Percentiles rank a stretch among this genome's conserved stretches.
phyloP scores from a whole-genome alignment of 257 asterid species.

The Lycium ferocissimum region DNA sequence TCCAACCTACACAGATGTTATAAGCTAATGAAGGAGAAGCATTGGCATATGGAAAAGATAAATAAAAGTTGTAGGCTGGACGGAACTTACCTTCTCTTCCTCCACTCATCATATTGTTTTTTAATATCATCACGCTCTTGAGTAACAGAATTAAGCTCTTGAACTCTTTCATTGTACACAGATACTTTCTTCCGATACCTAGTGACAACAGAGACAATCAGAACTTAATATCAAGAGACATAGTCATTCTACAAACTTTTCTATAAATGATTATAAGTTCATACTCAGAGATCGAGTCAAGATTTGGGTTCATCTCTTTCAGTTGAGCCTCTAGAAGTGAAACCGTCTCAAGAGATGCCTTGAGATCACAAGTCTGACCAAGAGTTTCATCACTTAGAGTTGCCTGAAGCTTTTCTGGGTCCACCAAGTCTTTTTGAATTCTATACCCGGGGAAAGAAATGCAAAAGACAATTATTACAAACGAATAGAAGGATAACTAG shows the following conservation, averaged over 20 bases:
- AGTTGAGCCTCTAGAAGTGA: conserved; percentile 91
- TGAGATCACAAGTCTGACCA: conserved; percentile 62
- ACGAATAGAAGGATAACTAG: neutral
- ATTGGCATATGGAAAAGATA: neutral
- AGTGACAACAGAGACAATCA: conserved; percentile 27
- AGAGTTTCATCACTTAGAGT: conserved; percentile 67
- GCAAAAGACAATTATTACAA: conserved; percentile 2
- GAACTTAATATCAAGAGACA: neutral
- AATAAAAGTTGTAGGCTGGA: neutral
- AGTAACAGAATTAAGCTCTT: conserved; percentile 82
- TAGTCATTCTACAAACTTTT: neutral
- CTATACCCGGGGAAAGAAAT: conserved; percentile 45
- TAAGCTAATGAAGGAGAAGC: neutral
- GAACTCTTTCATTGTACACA: conserved; percentile 82
- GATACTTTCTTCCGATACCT: conserved; percentile 83
- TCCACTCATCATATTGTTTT: conserved; percentile 93
- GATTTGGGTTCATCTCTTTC: conserved; percentile 96
- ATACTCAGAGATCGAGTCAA: conserved; percentile 95
- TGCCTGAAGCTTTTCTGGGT: conserved; percentile 80
- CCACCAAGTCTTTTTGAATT: conserved; percentile 90
- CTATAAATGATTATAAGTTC: conserved; percentile 31
- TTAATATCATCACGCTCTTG: conserved; percentile 85
- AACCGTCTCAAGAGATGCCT: conserved; percentile 82
- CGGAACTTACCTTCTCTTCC: conserved; percentile 69
- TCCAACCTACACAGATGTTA: conserved; percentile 65